Base-by-base conservation (phyloP, 495 filamentous ascomycete genomes). In the Polyplosphaeria fusca region DNA sequence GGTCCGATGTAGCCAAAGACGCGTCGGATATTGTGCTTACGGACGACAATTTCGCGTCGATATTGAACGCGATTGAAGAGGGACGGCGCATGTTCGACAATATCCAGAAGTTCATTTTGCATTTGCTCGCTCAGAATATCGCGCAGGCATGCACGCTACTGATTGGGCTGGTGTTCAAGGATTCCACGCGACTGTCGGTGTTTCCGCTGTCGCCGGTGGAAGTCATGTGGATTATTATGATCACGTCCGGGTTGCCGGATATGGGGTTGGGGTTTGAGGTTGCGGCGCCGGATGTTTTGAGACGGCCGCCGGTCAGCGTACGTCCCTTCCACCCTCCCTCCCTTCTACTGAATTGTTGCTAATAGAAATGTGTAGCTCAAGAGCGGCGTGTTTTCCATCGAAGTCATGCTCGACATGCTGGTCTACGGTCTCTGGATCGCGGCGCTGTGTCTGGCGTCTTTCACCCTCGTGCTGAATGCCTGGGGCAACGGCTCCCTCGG, bases 1-100 rank as follows among this genome's bases (percentile, higher is more conserved):
- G 89, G 1, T 86, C 82, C 25, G 89, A 95, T 68, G 88, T 92
- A 19, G 86, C 89, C n/a, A 91, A 89, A 66, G 87, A 91, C 64
- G 89, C 89, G 2, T 85, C 87, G 0, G 86, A 89, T 58, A 83
- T 95, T 68, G 83, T 95, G 13, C 75, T 95, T 24, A 82, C 84
- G 0, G 85, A 90, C 56, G 89, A 92, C 68, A 91, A 91, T 70
- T 94, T 94, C 64, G 88, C 87, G 13, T 86, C 82, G 1, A 93
- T 89, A 42, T 81, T 91, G 28, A 83, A 82, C 24, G 86, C 86
- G 16, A 84, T 90, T 56, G 83, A 84, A 57, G 86, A 91, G 68
- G 87, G 87, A 1, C 73, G 87, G 32, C 73, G 87, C 52, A 84
- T 89, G 69, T 91, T 89, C 66, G 85, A 87, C 63, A 91, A 91